These are phyloP conservation scores for Elaphomyces granulatus DNA, from an alignment of 495 filamentous ascomycete genomes.

Conservation along the genomic window DNA sequence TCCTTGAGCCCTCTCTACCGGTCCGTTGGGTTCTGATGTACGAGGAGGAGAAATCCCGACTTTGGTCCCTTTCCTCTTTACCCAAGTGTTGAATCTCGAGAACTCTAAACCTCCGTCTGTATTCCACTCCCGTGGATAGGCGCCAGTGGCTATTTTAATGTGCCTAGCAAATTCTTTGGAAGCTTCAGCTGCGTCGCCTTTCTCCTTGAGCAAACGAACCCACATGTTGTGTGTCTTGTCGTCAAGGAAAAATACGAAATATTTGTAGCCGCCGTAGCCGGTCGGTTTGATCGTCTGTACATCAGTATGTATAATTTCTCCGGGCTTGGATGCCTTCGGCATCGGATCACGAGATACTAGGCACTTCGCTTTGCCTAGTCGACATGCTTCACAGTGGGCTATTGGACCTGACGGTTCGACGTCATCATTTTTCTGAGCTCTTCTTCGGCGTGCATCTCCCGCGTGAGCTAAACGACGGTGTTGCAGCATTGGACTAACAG, in stretches of 20 bases:
- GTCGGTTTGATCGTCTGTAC: slow-evolving; percentile 2
- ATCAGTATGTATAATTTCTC: neutral
- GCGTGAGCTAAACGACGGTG: neutral
- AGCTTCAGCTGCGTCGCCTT: neutral
- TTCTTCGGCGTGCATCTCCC: neutral
- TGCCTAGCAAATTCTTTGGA: neutral
- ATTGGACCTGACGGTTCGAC: neutral
- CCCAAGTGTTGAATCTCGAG: neutral
- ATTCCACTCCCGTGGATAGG: neutral
- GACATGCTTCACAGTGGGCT: neutral
- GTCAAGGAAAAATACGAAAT: neutral
- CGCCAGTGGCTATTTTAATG: neutral
- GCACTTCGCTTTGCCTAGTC: slow-evolving; percentile 1
- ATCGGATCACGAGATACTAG: neutral
- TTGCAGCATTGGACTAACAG: neutral
- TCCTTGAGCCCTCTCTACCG: neutral
- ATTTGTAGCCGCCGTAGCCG: neutral
- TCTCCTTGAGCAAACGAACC: neutral
- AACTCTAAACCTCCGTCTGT: neutral
- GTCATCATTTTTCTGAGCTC: neutral
- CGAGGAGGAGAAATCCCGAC: neutral
- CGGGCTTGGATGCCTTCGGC: neutral
- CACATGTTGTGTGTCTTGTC: neutral
- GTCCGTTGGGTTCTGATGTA: neutral
- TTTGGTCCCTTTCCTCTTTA: neutral